Conservation (phyloP, 108 stramenopile species). For the Parmales sp. region DNA sequence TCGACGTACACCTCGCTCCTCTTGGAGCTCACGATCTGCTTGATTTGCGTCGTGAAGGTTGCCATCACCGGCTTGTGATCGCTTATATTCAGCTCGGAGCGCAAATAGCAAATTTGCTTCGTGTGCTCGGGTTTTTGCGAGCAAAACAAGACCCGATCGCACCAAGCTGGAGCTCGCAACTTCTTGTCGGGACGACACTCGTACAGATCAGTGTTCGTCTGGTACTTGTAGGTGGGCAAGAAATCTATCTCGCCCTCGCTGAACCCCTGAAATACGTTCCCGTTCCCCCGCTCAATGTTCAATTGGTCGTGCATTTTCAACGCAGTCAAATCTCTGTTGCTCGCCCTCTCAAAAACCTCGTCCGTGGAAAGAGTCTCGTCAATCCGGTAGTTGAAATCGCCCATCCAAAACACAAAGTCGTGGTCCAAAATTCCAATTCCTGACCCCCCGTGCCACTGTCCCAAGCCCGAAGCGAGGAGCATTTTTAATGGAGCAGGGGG, state of each 20-base stretch:
- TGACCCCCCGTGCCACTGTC: conserved; percentile 57
- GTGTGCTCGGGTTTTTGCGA: conserved; percentile 73
- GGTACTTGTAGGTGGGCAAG: conserved; percentile 95
- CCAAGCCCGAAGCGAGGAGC: no score
- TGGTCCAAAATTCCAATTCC: conserved; percentile 68
- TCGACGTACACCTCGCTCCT: conserved; percentile 66
- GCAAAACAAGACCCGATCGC: conserved; percentile 94
- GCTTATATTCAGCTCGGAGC: conserved; percentile 70
- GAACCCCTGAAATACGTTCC: conserved; percentile 87
- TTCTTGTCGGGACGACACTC: conserved; percentile 96
- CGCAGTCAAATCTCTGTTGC: conserved; percentile 8
- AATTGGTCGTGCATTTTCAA: conserved; percentile 87
- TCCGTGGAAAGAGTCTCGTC: conserved; percentile 77
- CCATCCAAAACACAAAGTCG: conserved; percentile 93
- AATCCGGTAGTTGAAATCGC: conserved; percentile 97
- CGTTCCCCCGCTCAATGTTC: conserved; percentile 78
- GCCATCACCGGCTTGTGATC: conserved; percentile 98
- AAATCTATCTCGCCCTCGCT: conserved; percentile 75
- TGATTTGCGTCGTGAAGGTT: conserved; percentile 60
- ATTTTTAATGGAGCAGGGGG: no score
- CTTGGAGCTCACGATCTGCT: conserved; percentile 56
- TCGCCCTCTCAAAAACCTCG: conserved; percentile 48
- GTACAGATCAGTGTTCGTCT: conserved; percentile 85
- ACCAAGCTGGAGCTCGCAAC: conserved; percentile 97
- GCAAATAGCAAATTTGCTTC: conserved; percentile 59